A percentile compares a stretch with the other conserved stretches of the same genome.
Evolutionary conservation across 2,329 filamentous ascomycete genomes (phyloP).

Genomic region (Xylaria sp.): DNA sequence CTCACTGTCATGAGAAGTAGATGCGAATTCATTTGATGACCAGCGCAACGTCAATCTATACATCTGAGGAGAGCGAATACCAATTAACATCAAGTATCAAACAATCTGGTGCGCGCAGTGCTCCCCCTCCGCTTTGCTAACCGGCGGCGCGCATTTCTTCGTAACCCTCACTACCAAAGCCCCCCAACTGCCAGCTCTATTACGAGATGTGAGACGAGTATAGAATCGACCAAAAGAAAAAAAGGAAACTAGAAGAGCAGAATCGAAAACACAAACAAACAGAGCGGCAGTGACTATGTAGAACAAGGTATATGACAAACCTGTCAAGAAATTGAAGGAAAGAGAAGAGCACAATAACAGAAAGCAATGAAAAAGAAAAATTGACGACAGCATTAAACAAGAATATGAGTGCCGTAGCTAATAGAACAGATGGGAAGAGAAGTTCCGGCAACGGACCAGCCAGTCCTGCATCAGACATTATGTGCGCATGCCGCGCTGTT

Average conservation of each 20-base stretch:
- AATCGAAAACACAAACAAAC: no score
- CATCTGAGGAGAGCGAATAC: constrained; percentile 43
- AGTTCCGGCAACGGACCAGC: constrained; percentile 54
- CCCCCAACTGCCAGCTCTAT: constrained; percentile 43
- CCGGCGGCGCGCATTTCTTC: constrained; percentile 18
- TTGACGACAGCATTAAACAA: constrained; percentile 54
- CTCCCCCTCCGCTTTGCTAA: constrained; percentile 32
- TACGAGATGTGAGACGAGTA: constrained; percentile 33
- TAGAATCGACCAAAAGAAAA: constrained; percentile 36
- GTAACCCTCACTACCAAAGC: constrained; percentile 40
- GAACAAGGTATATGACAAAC: constrained; percentile 68
- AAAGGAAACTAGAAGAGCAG: constrained; percentile 21
- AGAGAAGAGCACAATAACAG: constrained; percentile 37
- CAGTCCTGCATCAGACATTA: constrained; percentile 55
- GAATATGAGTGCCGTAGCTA: constrained; percentile 59
- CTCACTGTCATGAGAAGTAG: constrained; percentile 38
- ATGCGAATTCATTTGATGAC: constrained; percentile 41
- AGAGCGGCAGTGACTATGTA: constrained; percentile 55
- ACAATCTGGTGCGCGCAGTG: constrained; percentile 48
- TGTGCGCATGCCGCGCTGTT: constrained; percentile 49
- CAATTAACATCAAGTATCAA: constrained; percentile 42
- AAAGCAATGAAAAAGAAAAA: constrained; percentile 38
- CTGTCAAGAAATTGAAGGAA: constrained; percentile 38
- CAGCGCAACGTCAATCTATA: constrained; percentile 46
- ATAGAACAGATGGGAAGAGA: constrained; percentile 60